Evolutionary conservation across 371 early-diverging fungal genomes (phyloP).

Genomic region (Haplosporangium sp.): DNA sequence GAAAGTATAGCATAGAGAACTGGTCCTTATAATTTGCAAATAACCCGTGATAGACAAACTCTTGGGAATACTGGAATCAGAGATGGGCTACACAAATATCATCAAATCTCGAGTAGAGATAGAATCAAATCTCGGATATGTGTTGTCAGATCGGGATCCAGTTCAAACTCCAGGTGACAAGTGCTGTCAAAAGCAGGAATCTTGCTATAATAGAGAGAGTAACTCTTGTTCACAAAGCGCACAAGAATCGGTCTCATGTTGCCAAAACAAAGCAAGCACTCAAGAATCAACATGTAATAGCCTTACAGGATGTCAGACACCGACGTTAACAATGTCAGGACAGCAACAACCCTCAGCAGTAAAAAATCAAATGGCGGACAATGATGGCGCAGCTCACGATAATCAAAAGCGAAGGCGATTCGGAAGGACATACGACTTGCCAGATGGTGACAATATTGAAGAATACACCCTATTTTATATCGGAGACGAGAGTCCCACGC

Average conservation of each 20-base stretch:
- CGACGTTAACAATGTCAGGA: constrained; percentile 16
- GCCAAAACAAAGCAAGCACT: constrained; percentile 6
- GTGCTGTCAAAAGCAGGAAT: constrained; percentile 11
- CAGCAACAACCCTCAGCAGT: constrained; percentile 10
- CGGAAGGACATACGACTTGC: constrained; percentile 67
- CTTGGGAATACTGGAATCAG: constrained; percentile 19
- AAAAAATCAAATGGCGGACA: constrained; percentile 21
- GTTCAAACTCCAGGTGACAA: background rate
- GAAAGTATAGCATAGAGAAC: too few relatives aligned
- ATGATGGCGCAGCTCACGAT: background rate
- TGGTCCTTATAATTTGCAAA: background rate
- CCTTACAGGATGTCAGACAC: constrained; percentile 13
- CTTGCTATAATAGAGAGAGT: constrained; percentile 10
- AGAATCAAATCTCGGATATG: constrained; percentile 59
- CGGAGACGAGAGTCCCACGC: constrained; percentile 83
- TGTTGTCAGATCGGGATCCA: constrained; percentile 18
- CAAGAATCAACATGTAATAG: background rate
- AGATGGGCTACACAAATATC: constrained; percentile 50
- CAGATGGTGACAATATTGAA: constrained; percentile 61
- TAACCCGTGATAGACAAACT: constrained; percentile 19
- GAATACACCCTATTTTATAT: constrained; percentile 84
- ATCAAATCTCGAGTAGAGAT: constrained; percentile 66
- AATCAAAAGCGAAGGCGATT: constrained; percentile 34
- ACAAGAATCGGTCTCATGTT: constrained; percentile 13
- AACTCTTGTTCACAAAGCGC: background rate